These are phyloP conservation scores for Quercus rubra DNA, from an alignment of 306 rosid genomes.

Conservation along the genomic window DNA sequence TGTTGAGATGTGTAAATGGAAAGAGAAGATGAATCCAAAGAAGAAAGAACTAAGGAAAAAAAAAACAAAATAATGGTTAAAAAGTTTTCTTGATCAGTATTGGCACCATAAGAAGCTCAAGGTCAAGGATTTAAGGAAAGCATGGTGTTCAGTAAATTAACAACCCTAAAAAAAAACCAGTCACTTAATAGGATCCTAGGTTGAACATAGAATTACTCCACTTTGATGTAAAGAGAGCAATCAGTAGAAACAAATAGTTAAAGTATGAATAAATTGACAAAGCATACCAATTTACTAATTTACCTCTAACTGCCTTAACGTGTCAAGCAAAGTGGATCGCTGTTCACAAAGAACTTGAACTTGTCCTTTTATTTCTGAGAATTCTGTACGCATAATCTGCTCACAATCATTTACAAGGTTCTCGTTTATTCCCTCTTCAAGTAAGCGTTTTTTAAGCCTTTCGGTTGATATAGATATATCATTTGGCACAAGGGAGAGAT, in stretches of 20 bases:
- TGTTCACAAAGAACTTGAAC: conserved; percentile 61
- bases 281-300: conserved; percentile 1
- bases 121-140: not conserved
- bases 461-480: conserved; percentile 70
- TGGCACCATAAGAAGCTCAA: not conserved
- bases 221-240: not conserved
- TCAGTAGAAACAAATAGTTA: not conserved
- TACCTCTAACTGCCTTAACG: conserved; percentile 91
- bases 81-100: not conserved
- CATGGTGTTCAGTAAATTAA: not conserved
- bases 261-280: not conserved
- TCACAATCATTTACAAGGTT: conserved; percentile 73
- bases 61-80: not conserved
- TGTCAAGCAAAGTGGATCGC: conserved; percentile 73
- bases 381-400: conserved; percentile 83
- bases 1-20: not conserved
- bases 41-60: not conserved
- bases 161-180: not conserved
- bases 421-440: conserved; percentile 74
- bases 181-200: not conserved
- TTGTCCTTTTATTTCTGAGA: conserved; percentile 68
- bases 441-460: conserved; percentile 63
- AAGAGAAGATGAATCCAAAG: not conserved
- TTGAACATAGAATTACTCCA: not conserved
- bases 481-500: conserved; percentile 50